These are phyloP conservation scores for Gamarada debralockiae DNA, from an alignment of 495 filamentous ascomycete genomes.

Conservation along the genomic window DNA sequence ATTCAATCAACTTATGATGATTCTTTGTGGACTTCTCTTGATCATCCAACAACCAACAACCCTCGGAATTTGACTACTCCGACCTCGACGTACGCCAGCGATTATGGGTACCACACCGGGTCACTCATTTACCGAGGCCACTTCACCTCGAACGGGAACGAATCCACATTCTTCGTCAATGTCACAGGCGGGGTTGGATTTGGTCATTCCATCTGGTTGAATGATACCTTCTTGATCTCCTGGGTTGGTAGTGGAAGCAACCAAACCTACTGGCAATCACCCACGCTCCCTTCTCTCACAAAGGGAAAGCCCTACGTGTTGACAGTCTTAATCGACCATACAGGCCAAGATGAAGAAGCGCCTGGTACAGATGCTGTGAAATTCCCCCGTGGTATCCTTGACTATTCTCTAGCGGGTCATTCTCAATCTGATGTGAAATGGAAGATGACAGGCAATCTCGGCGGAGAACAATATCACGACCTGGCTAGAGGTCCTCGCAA, in stretches of 20 bases:
- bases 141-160: conserved; percentile 61
- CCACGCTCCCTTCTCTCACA: conserved; percentile 48
- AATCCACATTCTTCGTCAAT: conserved; percentile 47
- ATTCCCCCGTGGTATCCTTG: conserved; percentile 50
- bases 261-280: conserved; percentile 37
- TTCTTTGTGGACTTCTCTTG: conserved; percentile 53
- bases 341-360: not conserved
- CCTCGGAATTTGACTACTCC: conserved; percentile 50
- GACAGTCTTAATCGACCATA: conserved; percentile 1
- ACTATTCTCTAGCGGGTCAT: conserved; percentile 35
- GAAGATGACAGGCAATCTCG: conserved; percentile 76
- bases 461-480: conserved; percentile 65
- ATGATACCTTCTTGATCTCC: conserved; percentile 48
- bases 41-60: conserved; percentile 50
- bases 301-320: conserved; percentile 29
- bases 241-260: conserved; percentile 39
- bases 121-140: conserved; percentile 64
- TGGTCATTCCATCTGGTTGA: conserved; percentile 46
- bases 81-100: conserved; percentile 57
- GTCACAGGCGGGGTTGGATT: conserved; percentile 61
- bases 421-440: conserved; percentile 46
- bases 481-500: conserved; percentile 64
- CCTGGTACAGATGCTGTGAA: conserved; percentile 42
- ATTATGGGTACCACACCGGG: conserved; percentile 72
- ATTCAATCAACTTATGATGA: conserved; percentile 59